Evolutionary conservation across 176 grass and related monocot genomes (phyloP).

Genomic region (Typha latifolia): DNA sequence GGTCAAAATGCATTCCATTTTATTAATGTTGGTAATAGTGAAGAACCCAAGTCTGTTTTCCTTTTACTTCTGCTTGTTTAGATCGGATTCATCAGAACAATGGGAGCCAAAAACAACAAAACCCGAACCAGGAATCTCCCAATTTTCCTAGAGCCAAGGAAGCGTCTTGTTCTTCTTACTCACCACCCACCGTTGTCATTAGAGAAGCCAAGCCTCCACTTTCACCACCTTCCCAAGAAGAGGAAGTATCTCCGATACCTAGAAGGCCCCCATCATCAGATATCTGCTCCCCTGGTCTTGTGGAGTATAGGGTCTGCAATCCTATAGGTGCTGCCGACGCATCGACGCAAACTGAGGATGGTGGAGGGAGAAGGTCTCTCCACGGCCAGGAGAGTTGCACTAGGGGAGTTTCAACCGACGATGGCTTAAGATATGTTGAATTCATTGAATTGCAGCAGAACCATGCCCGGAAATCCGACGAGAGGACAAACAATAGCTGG

Average conservation of each 20-base stretch:
- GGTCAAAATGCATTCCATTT: not conserved
- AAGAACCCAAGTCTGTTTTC: not conserved
- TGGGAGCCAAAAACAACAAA: conserved; percentile 44
- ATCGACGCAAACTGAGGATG: conserved; percentile 77
- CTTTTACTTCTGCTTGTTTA: conserved; percentile 17
- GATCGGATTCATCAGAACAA: conserved; percentile 35
- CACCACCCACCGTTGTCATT: conserved; percentile 35
- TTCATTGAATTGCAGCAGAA: conserved; percentile 20
- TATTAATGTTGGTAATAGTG: not conserved
- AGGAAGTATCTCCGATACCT: conserved; percentile 11
- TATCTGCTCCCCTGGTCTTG: conserved; percentile 16
- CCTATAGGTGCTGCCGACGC: conserved; percentile 46
- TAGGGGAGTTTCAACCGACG: conserved; percentile 34
- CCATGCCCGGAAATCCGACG: conserved; percentile 21
- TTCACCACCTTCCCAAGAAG: conserved; percentile 20
- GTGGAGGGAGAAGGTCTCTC: conserved; percentile 8
- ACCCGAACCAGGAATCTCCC: conserved; percentile 25
- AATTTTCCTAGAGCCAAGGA: conserved; percentile 37
- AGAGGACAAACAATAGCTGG: conserved; percentile 18
- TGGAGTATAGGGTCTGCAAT: conserved; percentile 42
- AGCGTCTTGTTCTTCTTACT: conserved; percentile 42
- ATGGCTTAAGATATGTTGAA: conserved; percentile 29
- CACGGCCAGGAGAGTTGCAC: conserved; percentile 17
- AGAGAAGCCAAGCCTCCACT: conserved; percentile 37
- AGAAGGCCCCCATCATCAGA: conserved; percentile 22